Percentiles rank a stretch among this genome's conserved stretches.
Evolutionary conservation across 768 basidiomycete genomes (phyloP).

Genomic region (Clavulina sp.): DNA sequence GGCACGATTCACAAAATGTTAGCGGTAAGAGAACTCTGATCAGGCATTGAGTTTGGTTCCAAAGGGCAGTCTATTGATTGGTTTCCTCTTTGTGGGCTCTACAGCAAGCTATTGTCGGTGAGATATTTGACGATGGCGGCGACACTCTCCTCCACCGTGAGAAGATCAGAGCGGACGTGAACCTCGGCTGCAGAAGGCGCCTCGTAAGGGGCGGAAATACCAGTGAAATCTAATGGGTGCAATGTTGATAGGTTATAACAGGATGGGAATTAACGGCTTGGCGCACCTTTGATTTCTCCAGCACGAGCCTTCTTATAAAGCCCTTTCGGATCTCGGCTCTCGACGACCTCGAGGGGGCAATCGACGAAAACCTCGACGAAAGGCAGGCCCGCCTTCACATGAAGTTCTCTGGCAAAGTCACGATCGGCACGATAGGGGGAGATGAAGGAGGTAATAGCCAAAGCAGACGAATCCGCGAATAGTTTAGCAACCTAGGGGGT

Average conservation of each 20-base stretch:
- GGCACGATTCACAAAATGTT: too few species aligned
- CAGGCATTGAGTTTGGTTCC: neutral
- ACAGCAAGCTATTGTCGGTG: constrained; percentile 34
- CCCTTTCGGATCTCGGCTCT: constrained; percentile 91
- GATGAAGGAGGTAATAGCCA: constrained; percentile 91
- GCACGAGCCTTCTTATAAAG: constrained; percentile 91
- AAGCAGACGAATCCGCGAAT: constrained; percentile 73
- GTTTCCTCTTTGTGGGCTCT: too few species aligned
- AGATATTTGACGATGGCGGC: constrained; percentile 68
- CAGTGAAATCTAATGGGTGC: constrained; percentile 68
- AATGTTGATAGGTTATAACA: neutral
- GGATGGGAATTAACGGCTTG: neutral
- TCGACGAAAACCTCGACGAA: constrained; percentile 95
- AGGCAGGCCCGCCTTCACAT: constrained; percentile 49
- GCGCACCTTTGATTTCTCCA: constrained; percentile 83
- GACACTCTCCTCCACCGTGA: constrained; percentile 62
- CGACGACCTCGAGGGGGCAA: constrained; percentile 74
- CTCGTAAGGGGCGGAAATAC: constrained; percentile 94
- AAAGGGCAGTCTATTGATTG: too few species aligned
- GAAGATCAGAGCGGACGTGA: constrained; percentile 76
- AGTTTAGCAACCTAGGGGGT: constrained; percentile 71
- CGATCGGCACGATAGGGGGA: constrained; percentile 92
- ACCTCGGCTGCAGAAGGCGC: constrained; percentile 72
- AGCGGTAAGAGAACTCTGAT: too few species aligned
- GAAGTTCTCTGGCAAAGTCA: constrained; percentile 61